Evolutionary conservation across 495 filamentous ascomycete genomes (phyloP).

Genomic region (Lasiosphaeris hirsuta): DNA sequence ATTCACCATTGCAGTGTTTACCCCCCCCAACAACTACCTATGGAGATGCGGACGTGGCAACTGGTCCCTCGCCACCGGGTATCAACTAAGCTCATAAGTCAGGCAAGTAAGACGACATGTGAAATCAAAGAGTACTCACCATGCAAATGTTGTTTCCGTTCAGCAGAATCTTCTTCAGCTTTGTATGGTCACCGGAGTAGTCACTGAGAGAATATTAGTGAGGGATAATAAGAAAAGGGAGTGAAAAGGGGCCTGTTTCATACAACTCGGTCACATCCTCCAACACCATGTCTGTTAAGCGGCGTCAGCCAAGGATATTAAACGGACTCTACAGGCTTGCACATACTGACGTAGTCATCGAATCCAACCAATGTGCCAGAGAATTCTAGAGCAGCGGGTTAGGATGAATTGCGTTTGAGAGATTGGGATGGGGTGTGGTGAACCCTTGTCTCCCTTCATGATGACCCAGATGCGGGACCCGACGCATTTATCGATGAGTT

Average conservation of each 20-base stretch:
- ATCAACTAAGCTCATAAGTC: constrained; percentile 60
- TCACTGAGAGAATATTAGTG: constrained; percentile 54
- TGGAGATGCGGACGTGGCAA: constrained; percentile 24
- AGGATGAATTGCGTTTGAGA: constrained; percentile 10
- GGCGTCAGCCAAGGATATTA: not conserved
- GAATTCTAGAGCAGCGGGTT: constrained; percentile 63
- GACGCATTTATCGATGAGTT: constrained; percentile 98
- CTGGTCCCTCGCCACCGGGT: constrained; percentile 79
- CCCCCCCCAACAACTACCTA: not conserved
- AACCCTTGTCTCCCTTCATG: constrained; percentile 98
- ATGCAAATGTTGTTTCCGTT: constrained; percentile 99
- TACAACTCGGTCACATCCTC: constrained; percentile 98
- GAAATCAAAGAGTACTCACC: constrained; percentile 49
- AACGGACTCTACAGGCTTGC: not conserved
- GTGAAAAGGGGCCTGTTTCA: constrained; percentile 25
- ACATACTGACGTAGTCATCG: constrained; percentile 99
- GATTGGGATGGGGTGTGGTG: constrained; percentile 2
- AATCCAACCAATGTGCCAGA: constrained; percentile 90
- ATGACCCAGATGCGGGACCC: constrained; percentile 97
- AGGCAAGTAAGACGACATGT: not conserved
- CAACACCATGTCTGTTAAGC: constrained; percentile 82
- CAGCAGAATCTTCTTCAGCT: constrained; percentile 89
- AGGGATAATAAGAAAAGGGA: not conserved
- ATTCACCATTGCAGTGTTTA: not conserved
- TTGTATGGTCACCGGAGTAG: constrained; percentile 78